phyloP scores from a whole-genome alignment of 768 basidiomycete genomes.

The Russula olivacea region DNA sequence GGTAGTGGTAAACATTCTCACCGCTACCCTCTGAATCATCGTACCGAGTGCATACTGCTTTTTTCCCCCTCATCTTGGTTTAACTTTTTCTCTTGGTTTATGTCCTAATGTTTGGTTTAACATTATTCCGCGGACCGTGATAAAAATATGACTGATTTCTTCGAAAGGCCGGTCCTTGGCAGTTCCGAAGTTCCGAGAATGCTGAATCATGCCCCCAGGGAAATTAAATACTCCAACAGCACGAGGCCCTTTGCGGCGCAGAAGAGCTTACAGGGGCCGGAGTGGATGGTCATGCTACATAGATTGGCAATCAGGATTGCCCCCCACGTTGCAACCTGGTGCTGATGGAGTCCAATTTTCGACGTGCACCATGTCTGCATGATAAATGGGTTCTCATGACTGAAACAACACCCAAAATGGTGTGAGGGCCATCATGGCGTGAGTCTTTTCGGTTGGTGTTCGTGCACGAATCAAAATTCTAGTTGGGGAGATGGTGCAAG shows the following conservation, averaged over 20 bases:
- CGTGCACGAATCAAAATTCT: not conserved
- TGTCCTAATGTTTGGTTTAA: not conserved
- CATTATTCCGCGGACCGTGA: not conserved
- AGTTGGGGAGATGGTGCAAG: not conserved
- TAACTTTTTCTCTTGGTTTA: slow-evolving; percentile 1
- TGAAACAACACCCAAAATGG: not conserved
- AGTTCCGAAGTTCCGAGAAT: not conserved
- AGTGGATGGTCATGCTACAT: not conserved
- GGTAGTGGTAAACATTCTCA: not conserved
- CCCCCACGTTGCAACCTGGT: not conserved
- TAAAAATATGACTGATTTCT: not conserved
- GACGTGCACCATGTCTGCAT: not conserved
- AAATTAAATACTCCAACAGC: not conserved
- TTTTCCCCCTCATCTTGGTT: not conserved
- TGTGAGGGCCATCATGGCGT: not conserved
- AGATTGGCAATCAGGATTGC: not conserved
- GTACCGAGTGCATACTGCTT: too few species aligned
- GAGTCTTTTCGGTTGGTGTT: not conserved
- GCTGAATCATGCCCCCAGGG: not conserved
- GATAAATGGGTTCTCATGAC: too few species aligned
- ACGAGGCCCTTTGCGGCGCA: not conserved
- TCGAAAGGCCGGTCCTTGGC: too few species aligned
- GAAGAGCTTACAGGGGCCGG: not conserved
- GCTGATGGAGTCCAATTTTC: not conserved
- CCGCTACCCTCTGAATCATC: too few species aligned